Evolutionary conservation across 2,329 filamentous ascomycete genomes (phyloP).

Genomic region (Xylariaceae sp.): DNA sequence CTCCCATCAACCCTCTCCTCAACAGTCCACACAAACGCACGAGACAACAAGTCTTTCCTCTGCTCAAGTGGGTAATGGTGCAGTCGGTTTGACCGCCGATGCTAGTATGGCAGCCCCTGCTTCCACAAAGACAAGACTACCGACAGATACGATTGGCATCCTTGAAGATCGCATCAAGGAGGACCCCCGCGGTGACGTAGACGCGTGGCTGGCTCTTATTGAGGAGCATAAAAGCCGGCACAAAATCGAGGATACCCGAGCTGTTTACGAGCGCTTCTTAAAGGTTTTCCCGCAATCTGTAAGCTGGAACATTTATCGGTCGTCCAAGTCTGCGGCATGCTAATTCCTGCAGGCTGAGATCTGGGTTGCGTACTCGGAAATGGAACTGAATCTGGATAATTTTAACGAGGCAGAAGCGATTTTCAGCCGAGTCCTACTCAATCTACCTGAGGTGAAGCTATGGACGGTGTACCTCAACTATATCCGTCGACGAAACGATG

Average conservation of each 20-base stretch:
- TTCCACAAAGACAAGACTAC: conserved; percentile 30
- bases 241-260: conserved; percentile 75
- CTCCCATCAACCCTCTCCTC: conserved; percentile 20
- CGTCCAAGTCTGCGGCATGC: conserved; percentile 12
- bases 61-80: conserved; percentile 13
- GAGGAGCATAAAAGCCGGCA: conserved; percentile 77
- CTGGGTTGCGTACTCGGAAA: conserved; percentile 83
- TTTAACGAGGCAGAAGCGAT: conserved; percentile 76
- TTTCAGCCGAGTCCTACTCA: conserved; percentile 74
- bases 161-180: conserved; percentile 89
- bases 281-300: conserved; percentile 86
- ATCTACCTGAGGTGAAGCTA: conserved; percentile 76
- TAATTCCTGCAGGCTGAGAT: conserved; percentile 70
- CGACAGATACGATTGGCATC: conserved; percentile 70
- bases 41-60: conserved; percentile 5
- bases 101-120: conserved; percentile 6
- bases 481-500: conserved; percentile 83
- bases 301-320: conserved; percentile 45
- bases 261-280: conserved; percentile 80
- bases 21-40: conserved; percentile 17
- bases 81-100: conserved; percentile 2
- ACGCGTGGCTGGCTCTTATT: conserved; percentile 87
- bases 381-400: conserved; percentile 86
- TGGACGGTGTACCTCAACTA: conserved; percentile 96
- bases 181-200: conserved; percentile 86